These are phyloP conservation scores for Boletus reticulatus DNA, from an alignment of 768 basidiomycete genomes.

Conservation along the genomic window DNA sequence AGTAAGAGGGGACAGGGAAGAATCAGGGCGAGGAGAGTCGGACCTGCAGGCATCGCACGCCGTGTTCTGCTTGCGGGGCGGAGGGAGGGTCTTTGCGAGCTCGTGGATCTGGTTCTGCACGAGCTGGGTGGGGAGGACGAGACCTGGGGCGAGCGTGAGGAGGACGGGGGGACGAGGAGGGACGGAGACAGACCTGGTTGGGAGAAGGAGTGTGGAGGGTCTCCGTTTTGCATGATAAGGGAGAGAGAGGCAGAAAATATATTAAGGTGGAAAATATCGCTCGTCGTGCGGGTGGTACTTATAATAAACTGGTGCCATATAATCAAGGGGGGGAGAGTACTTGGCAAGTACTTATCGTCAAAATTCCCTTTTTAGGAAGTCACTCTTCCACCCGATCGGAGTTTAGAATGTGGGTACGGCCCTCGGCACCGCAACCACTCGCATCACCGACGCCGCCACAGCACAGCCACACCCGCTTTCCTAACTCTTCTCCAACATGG, in stretches of 20 bases:
- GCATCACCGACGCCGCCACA: slow-evolving; percentile 19
- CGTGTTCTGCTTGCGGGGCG: slow-evolving; percentile 90
- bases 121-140: slow-evolving; percentile 60
- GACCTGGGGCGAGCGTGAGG: slow-evolving; percentile 38
- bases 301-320: slow-evolving; percentile 18
- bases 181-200: slow-evolving; percentile 25
- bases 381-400: slow-evolving; percentile 19
- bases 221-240: slow-evolving; percentile 32
- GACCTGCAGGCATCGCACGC: slow-evolving; percentile 93
- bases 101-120: slow-evolving; percentile 84
- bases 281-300: slow-evolving; percentile 19
- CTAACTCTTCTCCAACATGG: slow-evolving; percentile 51
- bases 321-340: slow-evolving; percentile 13
- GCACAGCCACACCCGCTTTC: slow-evolving; percentile 13
- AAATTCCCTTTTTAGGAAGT: slow-evolving; percentile 5
- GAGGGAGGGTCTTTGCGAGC: slow-evolving; percentile 73
- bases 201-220: slow-evolving; percentile 31
- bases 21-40: slow-evolving; percentile 5
- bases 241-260: slow-evolving; percentile 19
- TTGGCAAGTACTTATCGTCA: slow-evolving; percentile 27
- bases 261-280: slow-evolving; percentile 24
- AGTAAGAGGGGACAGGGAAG: slow-evolving; percentile 1
- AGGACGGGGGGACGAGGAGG: neutral
- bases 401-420: slow-evolving; percentile 15
- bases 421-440: slow-evolving; percentile 29